phyloP scores from a whole-genome alignment of 176 grass and related monocot genomes.

The Calamus simplicifolius region DNA sequence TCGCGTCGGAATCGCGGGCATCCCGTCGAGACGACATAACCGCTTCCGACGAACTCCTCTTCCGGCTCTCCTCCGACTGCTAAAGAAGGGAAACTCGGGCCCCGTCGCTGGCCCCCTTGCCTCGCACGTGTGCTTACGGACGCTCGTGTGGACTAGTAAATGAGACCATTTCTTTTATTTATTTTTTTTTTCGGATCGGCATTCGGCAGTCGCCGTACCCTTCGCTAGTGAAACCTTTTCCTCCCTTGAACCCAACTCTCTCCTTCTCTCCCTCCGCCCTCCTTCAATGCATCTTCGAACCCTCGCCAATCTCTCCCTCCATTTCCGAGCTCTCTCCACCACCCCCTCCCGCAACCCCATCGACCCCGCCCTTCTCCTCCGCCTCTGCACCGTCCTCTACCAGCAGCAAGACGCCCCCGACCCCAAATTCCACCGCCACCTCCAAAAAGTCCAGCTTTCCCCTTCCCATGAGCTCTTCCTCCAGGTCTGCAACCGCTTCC shows the following conservation, averaged over 20 bases:
- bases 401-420: conserved; percentile 62
- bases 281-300: not conserved
- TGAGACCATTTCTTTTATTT: too few species aligned
- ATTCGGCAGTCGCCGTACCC: too few species aligned
- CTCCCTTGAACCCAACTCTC: not conserved
- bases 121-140: too few species aligned
- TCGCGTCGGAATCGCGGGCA: conserved; percentile 32
- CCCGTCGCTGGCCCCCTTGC: too few species aligned
- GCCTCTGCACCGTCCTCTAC: conserved; percentile 73
- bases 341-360: conserved; percentile 18
- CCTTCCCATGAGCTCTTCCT: conserved; percentile 68
- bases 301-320: too few species aligned
- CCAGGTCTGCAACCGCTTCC: conserved; percentile 52
- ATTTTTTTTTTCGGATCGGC: too few species aligned
- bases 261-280: not conserved
- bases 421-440: conserved; percentile 32
- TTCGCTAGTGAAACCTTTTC: not conserved
- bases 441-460: conserved; percentile 35
- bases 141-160: too few species aligned
- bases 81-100: too few species aligned
- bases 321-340: conserved; percentile 12
- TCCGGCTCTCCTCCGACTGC: not conserved
- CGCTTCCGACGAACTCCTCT: not conserved
- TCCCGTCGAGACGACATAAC: conserved; percentile 27
- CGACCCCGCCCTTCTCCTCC: conserved; percentile 37